Evolutionary conservation across 345 rosid species (phyloP).

Genomic region (Punica granatum): DNA sequence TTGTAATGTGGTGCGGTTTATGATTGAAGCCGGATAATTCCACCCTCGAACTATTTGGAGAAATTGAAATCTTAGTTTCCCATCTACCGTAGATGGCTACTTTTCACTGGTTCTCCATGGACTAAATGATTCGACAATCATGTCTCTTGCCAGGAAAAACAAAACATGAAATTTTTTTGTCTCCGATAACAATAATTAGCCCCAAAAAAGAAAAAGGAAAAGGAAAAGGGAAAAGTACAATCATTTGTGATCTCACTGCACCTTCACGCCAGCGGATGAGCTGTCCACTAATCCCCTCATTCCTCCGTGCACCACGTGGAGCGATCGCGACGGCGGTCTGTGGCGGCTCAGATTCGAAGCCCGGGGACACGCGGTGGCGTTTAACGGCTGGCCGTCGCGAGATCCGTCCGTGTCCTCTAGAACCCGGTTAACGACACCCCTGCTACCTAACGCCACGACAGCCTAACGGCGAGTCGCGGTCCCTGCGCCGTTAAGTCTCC

Average conservation of each 20-base stretch:
- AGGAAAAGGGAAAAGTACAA: not conserved
- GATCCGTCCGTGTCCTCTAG: conserved; percentile 32
- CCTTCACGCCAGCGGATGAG: not conserved
- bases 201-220: no score
- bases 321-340: not conserved
- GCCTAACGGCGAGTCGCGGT: conserved; percentile 24
- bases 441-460: conserved; percentile 43
- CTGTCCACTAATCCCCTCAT: not conserved
- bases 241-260: not conserved
- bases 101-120: no score
- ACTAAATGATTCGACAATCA: no score
- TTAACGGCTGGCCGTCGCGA: conserved; percentile 18
- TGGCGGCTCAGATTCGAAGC: not conserved
- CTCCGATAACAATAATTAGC: no score
- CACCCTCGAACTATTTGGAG: no score
- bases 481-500: not conserved
- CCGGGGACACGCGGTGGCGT: no score
- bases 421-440: conserved; percentile 10
- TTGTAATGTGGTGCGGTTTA: no score
- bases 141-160: no score
- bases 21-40: no score
- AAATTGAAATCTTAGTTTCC: no score
- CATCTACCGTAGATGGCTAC: no score
- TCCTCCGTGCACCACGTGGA: conserved; percentile 17
- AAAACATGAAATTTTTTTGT: no score